Evolutionary conservation across 768 basidiomycete species (phyloP).

Genomic region (Rhizopogon vinicolor): DNA sequence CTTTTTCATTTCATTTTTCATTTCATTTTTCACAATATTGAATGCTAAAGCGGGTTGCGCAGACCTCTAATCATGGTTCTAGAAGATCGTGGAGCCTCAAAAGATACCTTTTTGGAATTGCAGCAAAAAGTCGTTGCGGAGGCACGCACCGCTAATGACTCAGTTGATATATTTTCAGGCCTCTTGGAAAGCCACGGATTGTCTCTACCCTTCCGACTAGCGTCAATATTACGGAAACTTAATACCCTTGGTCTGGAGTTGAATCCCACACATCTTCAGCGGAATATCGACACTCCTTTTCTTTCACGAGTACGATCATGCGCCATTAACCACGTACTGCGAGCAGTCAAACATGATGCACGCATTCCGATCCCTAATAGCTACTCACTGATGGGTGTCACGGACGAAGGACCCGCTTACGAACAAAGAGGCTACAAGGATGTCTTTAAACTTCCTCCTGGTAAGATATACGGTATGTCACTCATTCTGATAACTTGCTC

Average conservation of each 20-base stretch:
- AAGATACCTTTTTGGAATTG: conserved; percentile 52
- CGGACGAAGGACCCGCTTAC: conserved; percentile 78
- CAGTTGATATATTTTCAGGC: conserved; percentile 39
- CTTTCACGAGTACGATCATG: conserved; percentile 53
- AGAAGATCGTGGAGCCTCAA: conserved; percentile 66
- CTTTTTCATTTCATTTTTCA: too few species aligned
- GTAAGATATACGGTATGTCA: conserved; percentile 62
- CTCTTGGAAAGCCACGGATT: conserved; percentile 48
- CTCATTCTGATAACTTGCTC: neutral
- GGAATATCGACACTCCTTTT: conserved; percentile 51
- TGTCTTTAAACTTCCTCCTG: conserved; percentile 49
- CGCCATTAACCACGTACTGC: conserved; percentile 58
- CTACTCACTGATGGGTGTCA: conserved; percentile 72
- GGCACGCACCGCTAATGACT: conserved; percentile 57
- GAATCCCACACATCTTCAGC: conserved; percentile 26
- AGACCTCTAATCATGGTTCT: conserved; percentile 76
- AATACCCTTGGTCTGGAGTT: conserved; percentile 45
- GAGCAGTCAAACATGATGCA: conserved; percentile 73
- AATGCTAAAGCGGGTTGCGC: neutral
- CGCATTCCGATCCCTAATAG: conserved; percentile 67
- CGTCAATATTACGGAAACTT: conserved; percentile 47
- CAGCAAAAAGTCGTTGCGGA: conserved; percentile 56
- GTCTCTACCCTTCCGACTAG: conserved; percentile 43
- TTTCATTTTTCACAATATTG: neutral
- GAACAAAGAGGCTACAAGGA: conserved; percentile 41